Base-by-base conservation (phyloP, 2,329 filamentous ascomycete genomes). In the Parascedosporium putredinis region DNA sequence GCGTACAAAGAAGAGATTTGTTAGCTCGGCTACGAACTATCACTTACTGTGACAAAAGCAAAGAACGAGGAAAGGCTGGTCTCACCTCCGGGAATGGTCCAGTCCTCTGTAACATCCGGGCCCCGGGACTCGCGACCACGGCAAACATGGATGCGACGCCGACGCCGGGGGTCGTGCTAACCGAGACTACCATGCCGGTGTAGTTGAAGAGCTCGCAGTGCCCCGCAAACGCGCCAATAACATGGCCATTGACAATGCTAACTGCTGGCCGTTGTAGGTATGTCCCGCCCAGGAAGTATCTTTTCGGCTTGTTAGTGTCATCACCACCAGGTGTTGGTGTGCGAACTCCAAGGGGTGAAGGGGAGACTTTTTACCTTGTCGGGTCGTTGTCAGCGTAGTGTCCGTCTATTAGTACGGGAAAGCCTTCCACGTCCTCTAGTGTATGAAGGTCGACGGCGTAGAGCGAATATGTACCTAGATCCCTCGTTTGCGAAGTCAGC, bases 161-260 rank as follows among this genome's bases (percentile, higher is more conserved):
- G 18, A 62, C 55, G 12, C 65, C 65, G 0, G 60, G 64, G 1
- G 63, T 66, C 51, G 71, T 69, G 58, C 74, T 66, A 56, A 71
- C 67, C 3, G 72, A 72, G 36, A 78, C 64, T 36, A 78, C 62
- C 63, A 70, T 71, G 22, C 74, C 73, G 1, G 74, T 76, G 53
- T 77, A 77, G 56, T 79, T 76, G 58, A 72, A 79, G 50, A 72
- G 66, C 22, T 76, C 75, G 46, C 75, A 79, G 53, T 78, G 71
- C 8, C 73, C 75, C 0, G 73, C 75, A 52, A 79, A 78, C 0
- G 67, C 74, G 0, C 68, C 72, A 49, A 77, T 76, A 5, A 79
- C 62, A 40, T 65, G 67, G 47, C 70, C 64, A 2, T 71, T 71
- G 0, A 70, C 60, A 22, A 72, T 62, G 1, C 71, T 62, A 10